A percentile compares a stretch with the other conserved stretches of the same genome.
Evolutionary conservation across 345 rosid species (phyloP).

Genomic region (Populus tremula): DNA sequence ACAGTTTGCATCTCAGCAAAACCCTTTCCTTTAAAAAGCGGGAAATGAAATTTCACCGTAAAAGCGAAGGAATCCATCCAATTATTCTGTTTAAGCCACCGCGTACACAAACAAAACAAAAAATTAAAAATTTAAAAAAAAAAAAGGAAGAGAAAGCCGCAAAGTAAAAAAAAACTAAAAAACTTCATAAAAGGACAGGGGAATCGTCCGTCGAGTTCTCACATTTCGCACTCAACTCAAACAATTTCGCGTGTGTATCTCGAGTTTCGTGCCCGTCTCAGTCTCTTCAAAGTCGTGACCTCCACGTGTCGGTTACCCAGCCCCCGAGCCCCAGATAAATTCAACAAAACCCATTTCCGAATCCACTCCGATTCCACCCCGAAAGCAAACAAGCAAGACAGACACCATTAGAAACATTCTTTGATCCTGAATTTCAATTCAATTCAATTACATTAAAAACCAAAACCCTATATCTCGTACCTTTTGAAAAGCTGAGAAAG

Average conservation of each 20-base stretch:
- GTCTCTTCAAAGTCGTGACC: not conserved
- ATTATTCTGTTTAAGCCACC: not conserved
- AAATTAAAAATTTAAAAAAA: too few relatives aligned
- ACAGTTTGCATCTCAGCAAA: not conserved
- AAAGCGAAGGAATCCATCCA: not conserved
- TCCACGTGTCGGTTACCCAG: not conserved
- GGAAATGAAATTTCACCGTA: not conserved
- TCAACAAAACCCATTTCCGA: not conserved
- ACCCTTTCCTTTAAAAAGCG: not conserved
- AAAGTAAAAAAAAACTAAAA: not conserved
- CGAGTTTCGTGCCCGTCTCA: not conserved
- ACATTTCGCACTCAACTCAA: not conserved
- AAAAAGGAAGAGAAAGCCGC: not conserved
- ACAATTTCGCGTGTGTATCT: too few relatives aligned
- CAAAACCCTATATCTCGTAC: not conserved
- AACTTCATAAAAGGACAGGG: not conserved
- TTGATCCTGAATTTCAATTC: not conserved
- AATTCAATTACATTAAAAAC: too few relatives aligned
- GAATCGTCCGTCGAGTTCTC: not conserved
- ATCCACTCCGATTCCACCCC: not conserved
- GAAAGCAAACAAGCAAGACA: not conserved
- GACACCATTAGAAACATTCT: not conserved
- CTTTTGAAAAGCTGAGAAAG: not conserved
- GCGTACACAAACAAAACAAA: not conserved
- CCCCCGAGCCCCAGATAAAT: not conserved